Percentiles rank a stretch among this genome's conserved stretches.
phyloP scores from a whole-genome alignment of 495 filamentous ascomycete species.

The Hyaloscypha variabilis region DNA sequence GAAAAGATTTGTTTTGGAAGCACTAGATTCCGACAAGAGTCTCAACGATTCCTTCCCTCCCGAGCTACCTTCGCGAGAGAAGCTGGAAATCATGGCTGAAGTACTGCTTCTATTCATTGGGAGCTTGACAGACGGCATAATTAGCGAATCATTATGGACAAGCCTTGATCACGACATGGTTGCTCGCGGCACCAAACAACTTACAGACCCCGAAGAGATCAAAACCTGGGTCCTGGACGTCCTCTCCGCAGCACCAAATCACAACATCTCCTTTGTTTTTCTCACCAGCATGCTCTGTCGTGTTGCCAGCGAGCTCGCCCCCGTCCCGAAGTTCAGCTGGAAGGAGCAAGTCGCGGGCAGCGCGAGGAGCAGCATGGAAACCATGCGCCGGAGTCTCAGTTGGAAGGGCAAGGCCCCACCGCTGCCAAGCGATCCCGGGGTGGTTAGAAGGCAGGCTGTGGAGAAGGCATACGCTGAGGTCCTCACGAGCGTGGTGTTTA shows the following conservation, averaged over 20 bases:
- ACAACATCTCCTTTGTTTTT: constrained; percentile 86
- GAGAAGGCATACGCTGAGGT: constrained; percentile 50
- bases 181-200: constrained; percentile 45
- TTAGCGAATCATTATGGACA: constrained; percentile 69
- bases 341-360: constrained; percentile 28
- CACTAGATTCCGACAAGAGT: constrained; percentile 67
- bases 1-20: constrained; percentile 54
- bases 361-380: constrained; percentile 39
- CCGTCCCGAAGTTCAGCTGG: constrained; percentile 37
- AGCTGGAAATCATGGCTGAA: constrained; percentile 69
- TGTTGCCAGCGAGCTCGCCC: constrained; percentile 48
- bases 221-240: constrained; percentile 72
- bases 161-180: constrained; percentile 65
- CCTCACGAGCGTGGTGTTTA: constrained; percentile 49
- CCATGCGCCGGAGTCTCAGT: constrained; percentile 40
- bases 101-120: constrained; percentile 70
- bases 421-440: constrained; percentile 33
- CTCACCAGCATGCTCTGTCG: constrained; percentile 72
- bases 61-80: constrained; percentile 60
- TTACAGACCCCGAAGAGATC: constrained; percentile 61
- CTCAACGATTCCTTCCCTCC: constrained; percentile 60
- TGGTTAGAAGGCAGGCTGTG: constrained; percentile 40
- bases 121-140: constrained; percentile 73
- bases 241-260: constrained; percentile 68
- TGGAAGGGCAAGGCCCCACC: constrained; percentile 33